phyloP scores from a whole-genome alignment of 2,329 filamentous ascomycete genomes.

The Rhinocladiella similis region DNA sequence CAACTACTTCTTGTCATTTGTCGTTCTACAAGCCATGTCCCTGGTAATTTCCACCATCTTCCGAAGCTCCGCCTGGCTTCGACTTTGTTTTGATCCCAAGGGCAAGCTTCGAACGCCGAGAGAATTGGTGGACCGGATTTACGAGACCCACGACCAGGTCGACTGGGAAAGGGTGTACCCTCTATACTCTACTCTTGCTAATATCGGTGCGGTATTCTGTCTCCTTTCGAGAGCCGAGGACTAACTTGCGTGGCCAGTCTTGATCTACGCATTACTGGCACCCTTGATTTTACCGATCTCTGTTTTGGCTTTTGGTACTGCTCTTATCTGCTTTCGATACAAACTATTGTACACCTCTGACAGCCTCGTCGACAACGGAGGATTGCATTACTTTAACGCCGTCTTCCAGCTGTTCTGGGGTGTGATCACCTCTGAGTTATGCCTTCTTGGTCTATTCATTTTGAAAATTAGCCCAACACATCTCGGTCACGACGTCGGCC shows the following conservation, averaged over 20 bases:
- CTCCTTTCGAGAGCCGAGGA: too few species aligned
- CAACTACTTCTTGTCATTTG: constrained; percentile 5
- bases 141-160: not conserved
- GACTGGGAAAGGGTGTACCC: constrained; percentile 4
- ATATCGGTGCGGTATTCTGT: not conserved
- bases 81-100: too few species aligned
- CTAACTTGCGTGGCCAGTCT: not conserved
- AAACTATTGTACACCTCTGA: not conserved
- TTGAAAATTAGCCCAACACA: not conserved
- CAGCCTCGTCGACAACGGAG: constrained; percentile 1
- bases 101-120: not conserved
- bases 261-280: constrained; percentile 7
- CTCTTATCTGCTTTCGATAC: constrained; percentile 8
- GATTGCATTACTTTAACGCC: constrained; percentile 2
- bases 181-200: not conserved
- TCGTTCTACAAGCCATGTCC: too few species aligned
- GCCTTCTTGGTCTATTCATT: constrained; percentile 10
- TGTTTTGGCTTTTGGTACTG: constrained; percentile 1
- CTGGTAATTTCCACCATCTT: too few species aligned
- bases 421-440: constrained; percentile 1
- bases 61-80: too few species aligned
- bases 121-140: not conserved
- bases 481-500: not conserved
- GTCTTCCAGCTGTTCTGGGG: constrained; percentile 2
- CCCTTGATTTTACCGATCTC: constrained; percentile 6